Percentiles rank a stretch among this genome's conserved stretches.
Evolutionary conservation across 768 basidiomycete species (phyloP).

Genomic region (Crassisporium funariophilum): DNA sequence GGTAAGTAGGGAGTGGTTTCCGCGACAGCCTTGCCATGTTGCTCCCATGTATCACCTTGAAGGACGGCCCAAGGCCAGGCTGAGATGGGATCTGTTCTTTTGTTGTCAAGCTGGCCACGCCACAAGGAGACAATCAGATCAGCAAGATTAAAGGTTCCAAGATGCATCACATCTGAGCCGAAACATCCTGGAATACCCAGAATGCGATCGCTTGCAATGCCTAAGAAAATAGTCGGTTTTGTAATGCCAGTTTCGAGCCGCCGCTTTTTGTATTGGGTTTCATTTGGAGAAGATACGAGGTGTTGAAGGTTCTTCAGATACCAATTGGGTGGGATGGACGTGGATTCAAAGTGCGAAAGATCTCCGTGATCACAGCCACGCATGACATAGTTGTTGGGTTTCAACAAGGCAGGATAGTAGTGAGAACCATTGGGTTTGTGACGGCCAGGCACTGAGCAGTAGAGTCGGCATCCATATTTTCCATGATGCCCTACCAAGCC

Average conservation of each 20-base stretch:
- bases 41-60: constrained; percentile 27
- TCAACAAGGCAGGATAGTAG: constrained; percentile 33
- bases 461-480: constrained; percentile 35
- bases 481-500: constrained; percentile 37
- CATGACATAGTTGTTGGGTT: constrained; percentile 20
- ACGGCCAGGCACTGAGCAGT: constrained; percentile 29
- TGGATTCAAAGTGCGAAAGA: not conserved
- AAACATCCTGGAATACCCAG: constrained; percentile 33
- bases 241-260: constrained; percentile 33
- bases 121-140: constrained; percentile 39
- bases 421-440: constrained; percentile 20
- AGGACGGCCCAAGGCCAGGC: constrained; percentile 36
- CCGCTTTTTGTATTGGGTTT: constrained; percentile 14
- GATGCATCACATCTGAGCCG: constrained; percentile 41
- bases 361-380: constrained; percentile 4
- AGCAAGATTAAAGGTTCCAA: constrained; percentile 35
- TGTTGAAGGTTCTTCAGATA: constrained; percentile 14
- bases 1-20: constrained; percentile 35
- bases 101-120: constrained; percentile 26
- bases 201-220: constrained; percentile 14
- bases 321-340: not conserved
- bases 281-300: constrained; percentile 17
- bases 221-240: constrained; percentile 38
- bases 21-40: constrained; percentile 36
- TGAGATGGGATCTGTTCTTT: constrained; percentile 11